Percentiles rank a stretch among this genome's conserved stretches.
Conservation (phyloP, 106 monocot species). For the Dioscorea alata region DNA sequence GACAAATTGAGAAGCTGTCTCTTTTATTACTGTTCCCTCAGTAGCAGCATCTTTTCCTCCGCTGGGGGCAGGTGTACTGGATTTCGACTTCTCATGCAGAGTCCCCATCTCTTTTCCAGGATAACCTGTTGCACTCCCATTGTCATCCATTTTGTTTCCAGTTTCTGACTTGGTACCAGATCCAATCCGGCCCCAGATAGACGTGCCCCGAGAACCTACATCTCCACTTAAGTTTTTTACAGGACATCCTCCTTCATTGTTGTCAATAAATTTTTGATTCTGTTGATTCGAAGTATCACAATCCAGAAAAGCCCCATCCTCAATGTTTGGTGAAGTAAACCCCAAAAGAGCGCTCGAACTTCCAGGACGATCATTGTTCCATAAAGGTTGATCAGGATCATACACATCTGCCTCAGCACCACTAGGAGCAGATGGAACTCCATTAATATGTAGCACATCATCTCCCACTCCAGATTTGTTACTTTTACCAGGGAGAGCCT, state of each 20-base stretch:
- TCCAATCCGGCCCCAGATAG: slow-evolving; percentile 47
- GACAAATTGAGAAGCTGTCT: slow-evolving; percentile 11
- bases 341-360: slow-evolving; percentile 40
- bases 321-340: slow-evolving; percentile 43
- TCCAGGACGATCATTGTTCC: slow-evolving; percentile 54
- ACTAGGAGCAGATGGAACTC: slow-evolving; percentile 21
- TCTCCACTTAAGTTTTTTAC: slow-evolving; percentile 14
- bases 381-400: slow-evolving; percentile 97
- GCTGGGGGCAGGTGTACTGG: slow-evolving; percentile 7
- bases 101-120: slow-evolving; percentile 25
- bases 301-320: slow-evolving; percentile 44
- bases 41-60: slow-evolving; percentile 6
- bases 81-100: slow-evolving; percentile 17
- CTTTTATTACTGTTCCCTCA: slow-evolving; percentile 20
- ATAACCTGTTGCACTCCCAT: slow-evolving; percentile 12
- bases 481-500: slow-evolving; percentile 33
- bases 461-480: slow-evolving; percentile 36
- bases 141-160: slow-evolving; percentile 13
- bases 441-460: slow-evolving; percentile 29
- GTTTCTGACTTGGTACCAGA: slow-evolving; percentile 31
- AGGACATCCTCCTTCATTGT: slow-evolving; percentile 16
- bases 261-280: slow-evolving; percentile 15
- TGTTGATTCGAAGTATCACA: slow-evolving; percentile 26
- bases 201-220: slow-evolving; percentile 22
- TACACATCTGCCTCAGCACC: slow-evolving; percentile 86